Base-by-base conservation (phyloP, 495 filamentous ascomycete species). In the Glutinoglossum americanum region DNA sequence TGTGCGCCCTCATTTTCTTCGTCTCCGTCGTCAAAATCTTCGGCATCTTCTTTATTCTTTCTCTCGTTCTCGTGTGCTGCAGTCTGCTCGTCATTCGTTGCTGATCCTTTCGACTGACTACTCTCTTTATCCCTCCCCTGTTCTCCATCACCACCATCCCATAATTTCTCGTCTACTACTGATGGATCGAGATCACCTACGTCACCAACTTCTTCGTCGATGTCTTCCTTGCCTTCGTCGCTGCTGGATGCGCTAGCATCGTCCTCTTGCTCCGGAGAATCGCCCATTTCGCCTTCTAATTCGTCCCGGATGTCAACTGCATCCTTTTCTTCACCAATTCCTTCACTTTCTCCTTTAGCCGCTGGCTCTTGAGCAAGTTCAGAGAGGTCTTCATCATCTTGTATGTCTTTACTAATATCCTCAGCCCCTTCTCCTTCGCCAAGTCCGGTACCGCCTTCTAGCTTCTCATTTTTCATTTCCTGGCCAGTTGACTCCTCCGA, bases 111-210 rank as follows among this genome's bases (percentile, higher is more conserved):
- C 10, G 75, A 71, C 61, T 83, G 73, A 60, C 87, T 76, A n/a
- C 80, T 84, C 61, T 87, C 75, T 54, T 88, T 84, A 51, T 95
- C 86, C 62, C 90, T 89, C 56, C 87, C 81, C 30, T 83, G 73
- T 15, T 82, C 72, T 17, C 88, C 82, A 54, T 87, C 83, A 19
- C 76, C 79, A 9, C 84, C 89, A 68, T 97, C 88, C 92, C 92
- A 98, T 73, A 96, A 83, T 72, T 96, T 97, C 70, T 98, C 92
- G 66, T 98, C 92, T 0, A 98, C 82, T 17, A 89, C 87, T 19
- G 80, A 82, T 7, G 86, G 81, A 62, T 93, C 89, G 21, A 94
- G 72, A 62, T 89, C 87, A 72, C 94, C 84, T 6, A 98, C 87
- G 65, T 85, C 82, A 5, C 89, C 93, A 9, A 81, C 74, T 70